Base-by-base conservation (phyloP, 2,329 filamentous ascomycete species). In the Akanthomyces muscarius region DNA sequence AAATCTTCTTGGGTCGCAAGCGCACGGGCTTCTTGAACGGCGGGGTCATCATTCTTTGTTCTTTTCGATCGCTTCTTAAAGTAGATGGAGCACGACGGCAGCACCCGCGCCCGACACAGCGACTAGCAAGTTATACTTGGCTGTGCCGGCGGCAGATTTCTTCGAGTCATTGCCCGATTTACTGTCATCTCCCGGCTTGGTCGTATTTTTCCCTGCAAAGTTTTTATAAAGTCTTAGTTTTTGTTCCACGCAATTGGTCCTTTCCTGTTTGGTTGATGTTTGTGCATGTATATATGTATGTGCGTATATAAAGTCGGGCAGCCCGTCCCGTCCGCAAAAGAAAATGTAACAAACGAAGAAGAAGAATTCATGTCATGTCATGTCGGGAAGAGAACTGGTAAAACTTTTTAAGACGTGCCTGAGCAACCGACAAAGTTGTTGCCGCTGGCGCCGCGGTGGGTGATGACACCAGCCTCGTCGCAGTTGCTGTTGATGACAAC, bases 361-460 rank as follows among this genome's bases (percentile, higher is more conserved):
- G 16, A 60, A 44, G 57, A 18, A 53, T 45, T 44, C 38, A 45
- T 33, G 47, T 23, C 47, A 61, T 33, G 47, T 23, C 47, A 53
- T 53, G 47, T 36, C 48, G 57, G 28, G 36, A 44, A 25, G 38
- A 47, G 21, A 53, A 28, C 36, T 47, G n/a, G 28, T n/a, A n/a
- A 10, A 16, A 2, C 10, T 54, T n/a, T 61, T 61, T 67, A 71
- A 50, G 65, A 67, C 14, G 71, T 74, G 10, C 72, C 72, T 30
- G 69, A 69, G 69, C 86, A 88, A 18, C 76, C 79, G 60, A 88
- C 84, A 73, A 89, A 89, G 72, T 81, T 76, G 70, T 88, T 84
- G 14, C 83, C 83, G 64, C 79, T 83, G 23, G 86, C 86, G 44
- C 86, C 86, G 47, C 82, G 86, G 69, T 89, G 87, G 1, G 87